A percentile compares a stretch with the other conserved stretches of the same genome.
Conservation (phyloP, 106 monocot genomes). For the Hemerocallis citrina region DNA sequence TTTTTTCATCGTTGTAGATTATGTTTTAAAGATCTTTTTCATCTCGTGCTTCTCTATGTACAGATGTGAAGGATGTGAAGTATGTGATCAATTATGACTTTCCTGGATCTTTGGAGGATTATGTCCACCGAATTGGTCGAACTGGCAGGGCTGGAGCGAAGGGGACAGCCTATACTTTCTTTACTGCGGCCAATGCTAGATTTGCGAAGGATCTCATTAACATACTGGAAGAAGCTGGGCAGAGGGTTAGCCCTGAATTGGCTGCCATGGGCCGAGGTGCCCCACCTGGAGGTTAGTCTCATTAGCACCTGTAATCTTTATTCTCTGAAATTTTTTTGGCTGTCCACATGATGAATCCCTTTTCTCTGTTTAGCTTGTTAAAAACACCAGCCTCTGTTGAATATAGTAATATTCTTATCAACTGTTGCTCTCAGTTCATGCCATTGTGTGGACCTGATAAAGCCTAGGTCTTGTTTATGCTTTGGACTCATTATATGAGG, state of each 20-base stretch:
- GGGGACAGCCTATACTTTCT: conserved; percentile 93
- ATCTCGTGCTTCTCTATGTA: background rate
- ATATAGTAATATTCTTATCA: too few species aligned
- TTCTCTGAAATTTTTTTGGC: background rate
- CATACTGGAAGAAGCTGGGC: conserved; percentile 94
- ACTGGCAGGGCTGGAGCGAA: conserved; percentile 92
- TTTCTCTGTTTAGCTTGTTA: too few species aligned
- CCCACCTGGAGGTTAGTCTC: conserved; percentile 52
- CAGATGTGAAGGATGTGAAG: conserved; percentile 98
- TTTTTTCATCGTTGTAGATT: too few species aligned
- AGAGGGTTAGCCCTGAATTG: conserved; percentile 78
- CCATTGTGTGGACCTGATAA: too few species aligned
- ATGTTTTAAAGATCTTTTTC: background rate
- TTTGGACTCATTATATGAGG: too few species aligned
- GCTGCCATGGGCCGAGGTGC: conserved; percentile 77
- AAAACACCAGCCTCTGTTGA: too few species aligned
- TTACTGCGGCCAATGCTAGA: conserved; percentile 92
- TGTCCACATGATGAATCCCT: too few species aligned
- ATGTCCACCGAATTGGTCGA: conserved; percentile 85
- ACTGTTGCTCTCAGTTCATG: too few species aligned
- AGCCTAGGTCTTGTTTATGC: too few species aligned
- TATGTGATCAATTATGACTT: conserved; percentile 98
- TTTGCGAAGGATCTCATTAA: conserved; percentile 83
- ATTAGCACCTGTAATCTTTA: background rate
- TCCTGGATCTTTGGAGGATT: conserved; percentile 94